Conservation (phyloP, 2,329 filamentous ascomycete genomes). For the Botrytis porri region DNA sequence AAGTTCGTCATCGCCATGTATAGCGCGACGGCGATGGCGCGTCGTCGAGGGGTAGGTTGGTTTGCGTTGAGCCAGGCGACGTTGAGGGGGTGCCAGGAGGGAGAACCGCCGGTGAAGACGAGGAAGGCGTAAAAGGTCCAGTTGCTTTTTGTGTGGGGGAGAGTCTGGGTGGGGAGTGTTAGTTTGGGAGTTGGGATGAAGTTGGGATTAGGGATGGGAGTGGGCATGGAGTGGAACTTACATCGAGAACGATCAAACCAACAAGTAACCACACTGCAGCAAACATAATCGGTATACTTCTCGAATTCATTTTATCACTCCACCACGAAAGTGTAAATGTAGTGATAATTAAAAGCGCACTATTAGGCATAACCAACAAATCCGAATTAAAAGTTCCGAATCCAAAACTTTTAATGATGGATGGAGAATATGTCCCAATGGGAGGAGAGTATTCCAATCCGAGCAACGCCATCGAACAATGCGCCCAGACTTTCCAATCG, state of each 20-base stretch:
- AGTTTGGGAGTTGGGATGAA: background rate
- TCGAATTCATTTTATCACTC: slow-evolving; percentile 12
- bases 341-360: slow-evolving; percentile 38
- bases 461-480: slow-evolving; percentile 18
- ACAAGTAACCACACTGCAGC: slow-evolving; percentile 16
- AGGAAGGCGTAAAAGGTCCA: slow-evolving; percentile 19
- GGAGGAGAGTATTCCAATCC: slow-evolving; percentile 16
- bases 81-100: slow-evolving; percentile 20
- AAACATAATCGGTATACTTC: slow-evolving; percentile 19
- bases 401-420: slow-evolving; percentile 28
- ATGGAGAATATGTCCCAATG: slow-evolving; percentile 17
- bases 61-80: slow-evolving; percentile 19
- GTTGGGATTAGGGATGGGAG: background rate
- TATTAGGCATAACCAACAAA: slow-evolving; percentile 45
- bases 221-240: background rate
- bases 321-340: slow-evolving; percentile 29
- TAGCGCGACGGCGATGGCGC: slow-evolving; percentile 11
- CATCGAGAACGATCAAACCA: slow-evolving; percentile 17
- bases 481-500: slow-evolving; percentile 19
- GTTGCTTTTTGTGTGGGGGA: slow-evolving; percentile 16
- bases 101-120: slow-evolving; percentile 12
- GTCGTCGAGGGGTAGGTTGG: slow-evolving; percentile 12
- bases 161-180: background rate
- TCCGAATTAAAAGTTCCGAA: slow-evolving; percentile 45
- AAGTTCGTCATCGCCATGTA: slow-evolving; percentile 19